phyloP scores from a whole-genome alignment of 805 yeast genomes.

The Candida suzukii region DNA sequence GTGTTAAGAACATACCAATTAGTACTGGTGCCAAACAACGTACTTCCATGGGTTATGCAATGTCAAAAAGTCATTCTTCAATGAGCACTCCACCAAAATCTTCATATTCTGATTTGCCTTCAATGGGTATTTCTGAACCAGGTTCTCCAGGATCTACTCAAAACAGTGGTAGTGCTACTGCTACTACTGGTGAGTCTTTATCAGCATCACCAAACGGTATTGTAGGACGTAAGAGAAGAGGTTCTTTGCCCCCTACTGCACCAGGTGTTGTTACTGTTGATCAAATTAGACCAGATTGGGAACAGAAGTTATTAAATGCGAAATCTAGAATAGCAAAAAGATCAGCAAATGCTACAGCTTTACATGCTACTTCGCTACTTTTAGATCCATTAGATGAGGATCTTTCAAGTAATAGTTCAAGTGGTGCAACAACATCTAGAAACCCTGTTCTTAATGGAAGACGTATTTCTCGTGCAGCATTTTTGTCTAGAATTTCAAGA shows the following conservation, averaged over 20 bases:
- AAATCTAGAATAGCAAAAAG: slow-evolving; percentile 72
- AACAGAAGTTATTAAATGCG: slow-evolving; percentile 61
- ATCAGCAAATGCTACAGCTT: slow-evolving; percentile 90
- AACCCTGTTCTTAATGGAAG: slow-evolving; percentile 6
- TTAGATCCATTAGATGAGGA: slow-evolving; percentile 18
- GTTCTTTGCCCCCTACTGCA: slow-evolving; percentile 59
- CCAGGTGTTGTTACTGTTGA: slow-evolving; percentile 75
- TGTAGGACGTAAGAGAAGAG: slow-evolving; percentile 29
- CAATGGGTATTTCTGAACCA: neutral
- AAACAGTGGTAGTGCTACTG: too few relatives aligned
- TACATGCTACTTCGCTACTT: slow-evolving; percentile 80
- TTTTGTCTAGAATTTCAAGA: slow-evolving; percentile 4
- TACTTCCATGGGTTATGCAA: slow-evolving; percentile 17
- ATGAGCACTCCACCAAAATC: slow-evolving; percentile 19
- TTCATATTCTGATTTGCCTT: neutral
- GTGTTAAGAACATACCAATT: neutral
- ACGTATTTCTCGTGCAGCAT: slow-evolving; percentile 1
- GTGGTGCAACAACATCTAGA: slow-evolving; percentile 1
- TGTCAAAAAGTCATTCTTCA: slow-evolving; percentile 20
- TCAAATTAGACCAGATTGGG: slow-evolving; percentile 90
- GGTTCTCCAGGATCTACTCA: neutral
- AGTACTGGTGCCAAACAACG: slow-evolving; percentile 3
- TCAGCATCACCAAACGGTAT: neutral
- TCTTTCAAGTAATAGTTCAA: neutral
- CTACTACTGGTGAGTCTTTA: too few relatives aligned